A percentile compares a stretch with the other conserved stretches of the same genome.
These are phyloP conservation scores for Arthrobotrys entomopaga DNA, from an alignment of 2,329 filamentous ascomycete genomes.

Conservation along the genomic window DNA sequence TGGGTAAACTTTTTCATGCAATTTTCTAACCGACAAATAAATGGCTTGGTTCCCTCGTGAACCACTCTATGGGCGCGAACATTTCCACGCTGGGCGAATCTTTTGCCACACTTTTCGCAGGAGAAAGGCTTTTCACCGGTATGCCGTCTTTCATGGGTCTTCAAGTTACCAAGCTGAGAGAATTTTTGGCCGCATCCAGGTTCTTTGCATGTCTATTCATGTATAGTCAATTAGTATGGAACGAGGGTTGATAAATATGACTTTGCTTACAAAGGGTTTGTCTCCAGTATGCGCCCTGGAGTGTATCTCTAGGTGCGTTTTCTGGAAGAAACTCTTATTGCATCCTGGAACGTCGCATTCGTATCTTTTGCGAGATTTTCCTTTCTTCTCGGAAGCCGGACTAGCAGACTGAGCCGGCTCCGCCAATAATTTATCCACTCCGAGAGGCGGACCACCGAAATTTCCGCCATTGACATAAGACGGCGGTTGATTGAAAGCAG, in stretches of 20 bases:
- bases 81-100: conserved; percentile 86
- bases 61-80: conserved; percentile 84
- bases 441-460: conserved; percentile 50
- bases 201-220: conserved; percentile 72
- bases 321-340: conserved; percentile 85
- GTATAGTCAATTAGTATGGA: conserved; percentile 14
- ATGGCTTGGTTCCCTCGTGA: conserved; percentile 80
- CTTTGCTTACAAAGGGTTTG: conserved; percentile 82
- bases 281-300: conserved; percentile 86
- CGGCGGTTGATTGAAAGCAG: conserved; percentile 33
- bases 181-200: conserved; percentile 80
- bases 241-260: background rate
- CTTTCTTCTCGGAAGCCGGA: conserved; percentile 47
- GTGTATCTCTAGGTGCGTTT: conserved; percentile 92
- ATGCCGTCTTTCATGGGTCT: conserved; percentile 89
- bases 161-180: conserved; percentile 89
- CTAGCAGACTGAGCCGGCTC: conserved; percentile 50
- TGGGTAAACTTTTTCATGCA: conserved; percentile 91
- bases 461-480: conserved; percentile 43
- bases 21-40: conserved; percentile 80
- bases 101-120: conserved; percentile 81
- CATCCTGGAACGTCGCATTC: conserved; percentile 79
- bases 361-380: conserved; percentile 71
- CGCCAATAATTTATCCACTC: conserved; percentile 58
- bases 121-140: conserved; percentile 85